phyloP scores from a whole-genome alignment of 2,329 filamentous ascomycete genomes.

The Plenodomus biglobosus region DNA sequence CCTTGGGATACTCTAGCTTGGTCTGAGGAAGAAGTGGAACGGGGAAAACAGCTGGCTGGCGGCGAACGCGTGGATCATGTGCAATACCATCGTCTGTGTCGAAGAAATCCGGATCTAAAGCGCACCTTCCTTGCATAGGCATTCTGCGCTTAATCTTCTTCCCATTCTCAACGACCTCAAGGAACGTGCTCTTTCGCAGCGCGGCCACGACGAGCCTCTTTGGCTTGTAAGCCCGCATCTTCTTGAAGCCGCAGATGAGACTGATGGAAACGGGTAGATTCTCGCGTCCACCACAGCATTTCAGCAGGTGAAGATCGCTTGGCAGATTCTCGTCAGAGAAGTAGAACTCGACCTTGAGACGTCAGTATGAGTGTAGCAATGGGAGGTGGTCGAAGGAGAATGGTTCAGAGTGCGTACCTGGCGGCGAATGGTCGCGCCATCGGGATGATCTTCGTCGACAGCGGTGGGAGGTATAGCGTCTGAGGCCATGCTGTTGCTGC shows the following conservation, averaged over 20 bases:
- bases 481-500: background rate
- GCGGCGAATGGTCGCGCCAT: constrained; percentile 31
- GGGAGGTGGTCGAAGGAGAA: background rate
- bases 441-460: constrained; percentile 23
- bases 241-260: constrained; percentile 49
- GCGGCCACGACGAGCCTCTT: constrained; percentile 42
- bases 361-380: constrained; percentile 1
- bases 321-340: constrained; percentile 54
- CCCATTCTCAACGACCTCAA: constrained; percentile 47
- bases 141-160: constrained; percentile 48
- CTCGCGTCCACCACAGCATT: constrained; percentile 44
- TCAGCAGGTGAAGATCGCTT: constrained; percentile 47
- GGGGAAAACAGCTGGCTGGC: constrained; percentile 26
- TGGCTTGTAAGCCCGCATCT: constrained; percentile 51
- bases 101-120: constrained; percentile 32
- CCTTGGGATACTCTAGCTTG: constrained; percentile 34
- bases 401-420: constrained; percentile 21
- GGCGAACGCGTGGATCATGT: constrained; percentile 30
- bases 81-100: constrained; percentile 27
- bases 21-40: constrained; percentile 29
- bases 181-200: constrained; percentile 46
- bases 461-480: background rate
- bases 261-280: constrained; percentile 49
- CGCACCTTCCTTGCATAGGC: constrained; percentile 39
- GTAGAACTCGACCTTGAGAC: constrained; percentile 51